Conservation (phyloP, 257 asterid genomes). For the Osmanthus fragrans region DNA sequence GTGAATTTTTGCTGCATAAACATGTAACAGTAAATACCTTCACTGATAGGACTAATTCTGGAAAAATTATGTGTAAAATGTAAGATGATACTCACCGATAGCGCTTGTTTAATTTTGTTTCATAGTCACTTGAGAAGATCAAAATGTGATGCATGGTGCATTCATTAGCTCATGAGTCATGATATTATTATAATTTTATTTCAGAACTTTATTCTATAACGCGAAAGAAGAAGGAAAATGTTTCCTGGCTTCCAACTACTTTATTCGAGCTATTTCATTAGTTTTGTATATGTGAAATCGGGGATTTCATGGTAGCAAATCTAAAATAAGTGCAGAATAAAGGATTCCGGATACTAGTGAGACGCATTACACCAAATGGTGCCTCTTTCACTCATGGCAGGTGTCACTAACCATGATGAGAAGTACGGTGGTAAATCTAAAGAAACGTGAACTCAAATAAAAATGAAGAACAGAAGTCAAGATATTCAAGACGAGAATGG, state of each 20-base stretch:
- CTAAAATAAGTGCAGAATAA: not conserved
- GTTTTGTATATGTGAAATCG: not conserved
- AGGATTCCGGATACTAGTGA: not conserved
- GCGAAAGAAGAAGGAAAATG: not conserved
- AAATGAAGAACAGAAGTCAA: slow-evolving; percentile 11
- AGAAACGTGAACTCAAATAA: not conserved
- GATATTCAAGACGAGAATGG: not conserved
- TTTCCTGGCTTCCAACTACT: not conserved
- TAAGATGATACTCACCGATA: not conserved
- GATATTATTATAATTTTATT: too few species aligned
- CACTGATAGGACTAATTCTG: not conserved
- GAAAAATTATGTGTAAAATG: not conserved
- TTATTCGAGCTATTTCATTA: not conserved
- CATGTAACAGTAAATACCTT: not conserved
- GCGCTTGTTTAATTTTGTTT: not conserved
- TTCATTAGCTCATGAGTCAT: not conserved
- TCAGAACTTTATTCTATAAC: not conserved
- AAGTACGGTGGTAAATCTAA: not conserved
- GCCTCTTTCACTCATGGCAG: not conserved
- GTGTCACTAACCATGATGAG: not conserved
- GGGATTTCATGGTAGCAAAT: not conserved
- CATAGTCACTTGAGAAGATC: not conserved
- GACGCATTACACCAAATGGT: not conserved
- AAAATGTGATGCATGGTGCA: not conserved
- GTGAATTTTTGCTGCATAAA: not conserved